Evolutionary conservation across 192 early-diverging fungal species (phyloP), one percentile per base, ranked within the genome.

Genomic region (Cladochytrium replicatum): DNA sequence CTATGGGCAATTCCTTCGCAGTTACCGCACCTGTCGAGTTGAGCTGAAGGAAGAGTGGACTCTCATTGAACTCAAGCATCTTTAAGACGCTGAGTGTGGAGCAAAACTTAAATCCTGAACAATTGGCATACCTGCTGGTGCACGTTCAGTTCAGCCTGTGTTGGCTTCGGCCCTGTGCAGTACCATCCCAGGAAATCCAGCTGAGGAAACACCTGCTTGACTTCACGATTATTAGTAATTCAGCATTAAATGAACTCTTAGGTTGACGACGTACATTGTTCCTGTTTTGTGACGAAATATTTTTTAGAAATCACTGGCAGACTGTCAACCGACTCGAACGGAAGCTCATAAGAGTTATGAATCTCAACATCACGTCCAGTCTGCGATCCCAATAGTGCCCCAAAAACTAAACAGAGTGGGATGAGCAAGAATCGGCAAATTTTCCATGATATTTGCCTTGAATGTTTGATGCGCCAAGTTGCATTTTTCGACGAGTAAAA

Each of bases 141-240:
- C 9, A 89, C 60, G 38, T 79, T 57, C 17, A 88, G 54, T 29
- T 88, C 84, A 3, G 58, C 40, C 28, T 62, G 59, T 7, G 83
- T 74, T 3, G 87, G 86, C 7, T 48, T 48, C 3, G 49, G 38
- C 13, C 85, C 86, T 13, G 81, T 61, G 3, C 83, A 67, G 46
- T 91, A 91, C 89, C 89, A 91, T 5, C 89, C 89, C 25, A 91
- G 63, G 45, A 89, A 73, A 46, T 91, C 89, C 30, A 81, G 78
- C 15, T 72, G 66, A 1, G 86, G 87, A 60, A 89, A 91, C 19
- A 91, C 89, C 61, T 86, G 85, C 29, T 75, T 73, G 48, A 86
- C 87, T 89, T 37, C 21, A n/a, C n/a, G n/a, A n/a, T n/a, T n/a
- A n/a, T n/a, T n/a, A n/a, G n/a, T n/a, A n/a, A n/a, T n/a, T n/a